Evolutionary conservation across 164 flowering plant genomes (phyloP).

Genomic region (Aristolochia californica): DNA sequence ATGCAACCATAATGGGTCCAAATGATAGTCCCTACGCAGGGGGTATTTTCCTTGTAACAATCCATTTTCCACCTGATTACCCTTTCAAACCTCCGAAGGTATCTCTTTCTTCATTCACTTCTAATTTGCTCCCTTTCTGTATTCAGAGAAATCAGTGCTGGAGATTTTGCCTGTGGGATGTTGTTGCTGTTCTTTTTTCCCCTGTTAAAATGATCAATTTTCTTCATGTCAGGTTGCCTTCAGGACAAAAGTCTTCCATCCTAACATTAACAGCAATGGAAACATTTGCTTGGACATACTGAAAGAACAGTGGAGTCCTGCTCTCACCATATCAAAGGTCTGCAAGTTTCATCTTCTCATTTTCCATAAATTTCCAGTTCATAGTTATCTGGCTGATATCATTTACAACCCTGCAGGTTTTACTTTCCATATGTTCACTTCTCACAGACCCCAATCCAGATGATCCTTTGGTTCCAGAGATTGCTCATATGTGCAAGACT

Average conservation of each 20-base stretch:
- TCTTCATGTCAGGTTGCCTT: conserved; percentile 12
- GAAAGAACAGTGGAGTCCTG: conserved; percentile 23
- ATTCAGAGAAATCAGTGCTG: no score
- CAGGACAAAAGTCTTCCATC: conserved; percentile 21
- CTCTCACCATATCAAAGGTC: conserved; percentile 21
- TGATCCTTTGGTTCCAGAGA: conserved; percentile 20
- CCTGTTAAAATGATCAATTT: neutral
- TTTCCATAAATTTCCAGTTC: neutral
- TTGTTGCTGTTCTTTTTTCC: no score
- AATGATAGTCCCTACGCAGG: conserved; percentile 64
- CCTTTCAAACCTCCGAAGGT: conserved; percentile 82
- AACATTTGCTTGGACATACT: conserved; percentile 20
- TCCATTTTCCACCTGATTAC: conserved; percentile 66
- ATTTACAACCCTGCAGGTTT: conserved; percentile 9
- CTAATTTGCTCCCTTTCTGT: no score
- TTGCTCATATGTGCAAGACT: conserved; percentile 21
- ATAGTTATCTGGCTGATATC: neutral
- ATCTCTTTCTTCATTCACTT: neutral
- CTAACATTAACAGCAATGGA: conserved; percentile 20
- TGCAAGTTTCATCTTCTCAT: neutral
- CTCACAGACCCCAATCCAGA: conserved; percentile 20
- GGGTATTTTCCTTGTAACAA: conserved; percentile 55
- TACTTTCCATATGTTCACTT: conserved; percentile 17
- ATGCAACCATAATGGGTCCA: conserved; percentile 72
- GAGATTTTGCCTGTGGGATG: neutral